Percentiles rank a stretch among this genome's conserved stretches.
Evolutionary conservation across 768 basidiomycete genomes (phyloP).

Genomic region (Kwoniella europaea): DNA sequence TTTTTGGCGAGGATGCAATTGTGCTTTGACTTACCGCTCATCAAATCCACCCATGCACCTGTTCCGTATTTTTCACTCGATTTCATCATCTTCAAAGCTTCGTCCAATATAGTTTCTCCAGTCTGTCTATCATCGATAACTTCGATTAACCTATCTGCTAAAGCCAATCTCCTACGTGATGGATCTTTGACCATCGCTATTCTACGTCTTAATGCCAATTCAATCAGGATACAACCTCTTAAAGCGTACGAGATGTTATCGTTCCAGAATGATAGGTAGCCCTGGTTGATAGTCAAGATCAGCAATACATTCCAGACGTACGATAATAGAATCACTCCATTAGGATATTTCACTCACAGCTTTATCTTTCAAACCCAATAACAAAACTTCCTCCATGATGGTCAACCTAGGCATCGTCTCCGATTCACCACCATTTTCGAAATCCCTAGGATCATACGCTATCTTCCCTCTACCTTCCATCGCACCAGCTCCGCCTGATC

Average conservation of each 20-base stretch:
- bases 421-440: slow-evolving; percentile 63
- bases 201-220: slow-evolving; percentile 90
- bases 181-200: slow-evolving; percentile 90
- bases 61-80: slow-evolving; percentile 73
- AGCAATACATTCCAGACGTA: neutral
- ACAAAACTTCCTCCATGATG: slow-evolving; percentile 93
- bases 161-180: slow-evolving; percentile 71
- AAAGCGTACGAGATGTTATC: slow-evolving; percentile 99
- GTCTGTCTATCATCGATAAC: slow-evolving; percentile 91
- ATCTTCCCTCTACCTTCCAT: slow-evolving; percentile 85
- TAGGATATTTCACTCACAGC: slow-evolving; percentile 65
- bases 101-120: slow-evolving; percentile 94
- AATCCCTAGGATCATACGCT: slow-evolving; percentile 90
- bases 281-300: slow-evolving; percentile 61
- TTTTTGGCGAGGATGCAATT: no score
- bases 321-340: neutral
- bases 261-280: slow-evolving; percentile 98
- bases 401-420: slow-evolving; percentile 82
- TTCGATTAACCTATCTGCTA: slow-evolving; percentile 83
- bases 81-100: slow-evolving; percentile 96
- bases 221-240: slow-evolving; percentile 96
- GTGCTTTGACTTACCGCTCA: slow-evolving; percentile 72
- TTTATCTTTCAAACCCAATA: slow-evolving; percentile 94
- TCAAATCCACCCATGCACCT: slow-evolving; percentile 91
- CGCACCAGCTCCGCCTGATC: slow-evolving; percentile 60